These are phyloP conservation scores for Ganoderma boninense DNA, from an alignment of 1,284 basidiomycete species.

Conservation along the genomic window DNA sequence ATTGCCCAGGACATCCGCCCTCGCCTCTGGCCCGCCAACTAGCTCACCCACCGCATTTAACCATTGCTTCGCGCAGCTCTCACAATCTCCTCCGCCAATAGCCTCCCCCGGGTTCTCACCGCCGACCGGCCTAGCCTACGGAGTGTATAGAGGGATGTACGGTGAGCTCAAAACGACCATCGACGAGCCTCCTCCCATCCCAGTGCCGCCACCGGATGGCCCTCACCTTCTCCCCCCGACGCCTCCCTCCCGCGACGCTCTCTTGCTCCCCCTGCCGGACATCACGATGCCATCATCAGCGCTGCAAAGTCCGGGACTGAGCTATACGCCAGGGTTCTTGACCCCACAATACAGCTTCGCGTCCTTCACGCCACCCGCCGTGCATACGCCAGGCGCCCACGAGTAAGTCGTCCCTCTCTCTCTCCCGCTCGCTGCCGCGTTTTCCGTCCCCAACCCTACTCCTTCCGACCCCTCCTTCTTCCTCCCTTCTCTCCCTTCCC, in stretches of 20 bases:
- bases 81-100: slow-evolving; percentile 19
- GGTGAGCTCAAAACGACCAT: slow-evolving; percentile 20
- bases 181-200: slow-evolving; percentile 31
- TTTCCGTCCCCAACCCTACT: background rate
- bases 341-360: slow-evolving; percentile 28
- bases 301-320: slow-evolving; percentile 21
- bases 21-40: slow-evolving; percentile 9
- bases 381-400: slow-evolving; percentile 29
- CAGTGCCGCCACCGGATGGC: slow-evolving; percentile 27
- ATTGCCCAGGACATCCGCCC: slow-evolving; percentile 11
- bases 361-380: slow-evolving; percentile 30
- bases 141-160: slow-evolving; percentile 21
- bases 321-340: slow-evolving; percentile 23
- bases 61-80: slow-evolving; percentile 26
- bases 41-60: slow-evolving; percentile 4
- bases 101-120: slow-evolving; percentile 19
- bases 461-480: background rate
- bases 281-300: slow-evolving; percentile 18
- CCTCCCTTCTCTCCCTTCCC: background rate
- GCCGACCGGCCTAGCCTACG: slow-evolving; percentile 24
- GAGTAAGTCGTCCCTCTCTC: slow-evolving; percentile 23
- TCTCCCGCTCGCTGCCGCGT: background rate
- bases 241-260: slow-evolving; percentile 26
- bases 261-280: slow-evolving; percentile 17
- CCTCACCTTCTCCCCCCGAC: slow-evolving; percentile 31